phyloP scores from a whole-genome alignment of 768 basidiomycete genomes.

The Xerocomus spinulosus region DNA sequence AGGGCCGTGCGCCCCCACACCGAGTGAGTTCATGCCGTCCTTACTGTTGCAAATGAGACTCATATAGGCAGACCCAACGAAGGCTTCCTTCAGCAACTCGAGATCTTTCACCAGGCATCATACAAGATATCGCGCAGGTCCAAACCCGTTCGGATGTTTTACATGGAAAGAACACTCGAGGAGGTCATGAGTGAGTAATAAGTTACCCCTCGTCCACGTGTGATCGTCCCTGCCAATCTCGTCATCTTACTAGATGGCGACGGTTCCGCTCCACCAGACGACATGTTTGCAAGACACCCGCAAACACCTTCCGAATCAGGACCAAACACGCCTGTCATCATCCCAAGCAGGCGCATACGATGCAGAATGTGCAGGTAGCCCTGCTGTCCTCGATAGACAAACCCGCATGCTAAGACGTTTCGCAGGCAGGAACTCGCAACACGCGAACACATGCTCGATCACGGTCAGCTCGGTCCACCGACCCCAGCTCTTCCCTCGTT shows the following conservation, averaged over 20 bases:
- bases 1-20: conserved; percentile 59
- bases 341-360: conserved; percentile 63
- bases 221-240: conserved; percentile 2
- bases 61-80: conserved; percentile 66
- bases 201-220: background rate
- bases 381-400: background rate
- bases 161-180: conserved; percentile 68
- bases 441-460: conserved; percentile 91
- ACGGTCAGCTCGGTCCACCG: conserved; percentile 69
- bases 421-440: conserved; percentile 74
- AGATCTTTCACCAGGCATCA: conserved; percentile 69
- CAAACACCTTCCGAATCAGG: conserved; percentile 57
- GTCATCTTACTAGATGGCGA: conserved; percentile 62
- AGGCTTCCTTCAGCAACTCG: conserved; percentile 76
- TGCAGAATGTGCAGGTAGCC: conserved; percentile 86
- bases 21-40: conserved; percentile 48
- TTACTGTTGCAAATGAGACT: conserved; percentile 1
- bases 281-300: conserved; percentile 77
- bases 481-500: conserved; percentile 47
- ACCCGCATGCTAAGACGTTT: background rate
- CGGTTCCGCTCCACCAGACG: conserved; percentile 55
- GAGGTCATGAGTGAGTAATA: conserved; percentile 81
- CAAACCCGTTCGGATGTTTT: conserved; percentile 74
- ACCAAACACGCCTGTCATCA: conserved; percentile 53
- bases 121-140: conserved; percentile 64